phyloP scores from a whole-genome alignment of 257 asterid genomes.

The Scutellaria barbata region DNA sequence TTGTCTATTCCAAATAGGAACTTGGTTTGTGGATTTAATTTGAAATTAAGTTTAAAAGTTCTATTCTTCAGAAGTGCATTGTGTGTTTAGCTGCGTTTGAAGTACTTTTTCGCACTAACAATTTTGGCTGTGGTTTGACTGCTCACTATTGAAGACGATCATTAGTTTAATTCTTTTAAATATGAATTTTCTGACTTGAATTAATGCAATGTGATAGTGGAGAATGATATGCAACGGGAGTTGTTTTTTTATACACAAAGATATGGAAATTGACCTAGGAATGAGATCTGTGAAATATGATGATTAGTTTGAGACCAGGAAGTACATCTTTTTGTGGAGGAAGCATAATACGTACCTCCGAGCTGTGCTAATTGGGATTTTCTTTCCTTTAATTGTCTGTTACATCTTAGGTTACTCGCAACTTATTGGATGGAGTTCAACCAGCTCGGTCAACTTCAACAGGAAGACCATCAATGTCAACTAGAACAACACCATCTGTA shows the following conservation, averaged over 20 bases:
- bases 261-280: constrained; percentile 6
- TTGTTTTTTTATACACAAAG: constrained; percentile 6
- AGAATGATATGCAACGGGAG: constrained; percentile 17
- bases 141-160: constrained; percentile 31
- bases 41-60: not conserved
- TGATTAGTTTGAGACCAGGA: constrained; percentile 14
- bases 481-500: constrained; percentile 52
- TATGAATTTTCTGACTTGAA: constrained; percentile 22
- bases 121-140: constrained; percentile 21
- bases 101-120: constrained; percentile 8
- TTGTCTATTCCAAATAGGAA: constrained; percentile 3
- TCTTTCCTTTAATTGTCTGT: constrained; percentile 27
- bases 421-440: constrained; percentile 61
- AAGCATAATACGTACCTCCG: no score
- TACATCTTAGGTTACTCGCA: constrained; percentile 55
- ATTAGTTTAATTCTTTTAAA: not conserved
- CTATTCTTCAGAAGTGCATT: constrained; percentile 12
- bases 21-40: constrained; percentile 23
- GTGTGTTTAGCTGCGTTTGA: constrained; percentile 31
- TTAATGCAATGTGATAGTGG: constrained; percentile 26
- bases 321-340: constrained; percentile 2
- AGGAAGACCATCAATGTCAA: constrained; percentile 75
- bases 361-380: constrained; percentile 30
- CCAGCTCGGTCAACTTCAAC: constrained; percentile 78
- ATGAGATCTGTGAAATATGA: constrained; percentile 24